Evolutionary conservation across 2,329 filamentous ascomycete species (phyloP), one percentile per base, ranked within the genome.

Genomic region (Cladosporium sp.): DNA sequence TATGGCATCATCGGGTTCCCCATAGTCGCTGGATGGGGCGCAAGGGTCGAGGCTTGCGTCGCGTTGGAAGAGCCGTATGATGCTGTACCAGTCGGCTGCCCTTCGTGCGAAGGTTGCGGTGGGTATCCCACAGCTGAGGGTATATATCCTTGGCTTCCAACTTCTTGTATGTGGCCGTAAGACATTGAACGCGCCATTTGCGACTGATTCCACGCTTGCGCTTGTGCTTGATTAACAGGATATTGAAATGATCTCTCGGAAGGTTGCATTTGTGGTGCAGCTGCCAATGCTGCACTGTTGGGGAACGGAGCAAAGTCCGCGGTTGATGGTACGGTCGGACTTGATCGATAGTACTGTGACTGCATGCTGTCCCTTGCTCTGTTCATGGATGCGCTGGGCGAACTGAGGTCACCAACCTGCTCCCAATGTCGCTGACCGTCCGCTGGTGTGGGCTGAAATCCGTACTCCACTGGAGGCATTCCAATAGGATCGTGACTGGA

Each of bases 221-320:
- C 35, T 28, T 62, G 33, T 5, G 46, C 14, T 2, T 56, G 28
- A 11, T 33, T 23, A 23, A 37, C n/a, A 16, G 61, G 33, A 37
- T 63, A 63, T 23, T 52, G 26, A 49, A 53, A 62, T 1, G 49
- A 6, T 14, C 33, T 12, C 10, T 63, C 61, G 2, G 35, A 35
- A 12, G n/a, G 33, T 46, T 52, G 50, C 28, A 63, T 46, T 44
- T 62, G 60, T 5, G 56, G 40, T 31, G 37, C 21, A 8, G 49
- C 44, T 40, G 33, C 16, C 11, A 31, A 35, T 11, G 49, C 2
- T n/a, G 28, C 52, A 18, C 14, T 55, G n/a, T 18, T 35, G 4
- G 61, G 61, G 18, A 63, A 63, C 50, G 61, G 50, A 55, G 61
- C 61, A 63, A 63, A 63, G 61, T 63, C 61, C 50, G 50, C 61